Conservation (phyloP, 371 early-diverging fungal species). For the Circinella umbellata region DNA sequence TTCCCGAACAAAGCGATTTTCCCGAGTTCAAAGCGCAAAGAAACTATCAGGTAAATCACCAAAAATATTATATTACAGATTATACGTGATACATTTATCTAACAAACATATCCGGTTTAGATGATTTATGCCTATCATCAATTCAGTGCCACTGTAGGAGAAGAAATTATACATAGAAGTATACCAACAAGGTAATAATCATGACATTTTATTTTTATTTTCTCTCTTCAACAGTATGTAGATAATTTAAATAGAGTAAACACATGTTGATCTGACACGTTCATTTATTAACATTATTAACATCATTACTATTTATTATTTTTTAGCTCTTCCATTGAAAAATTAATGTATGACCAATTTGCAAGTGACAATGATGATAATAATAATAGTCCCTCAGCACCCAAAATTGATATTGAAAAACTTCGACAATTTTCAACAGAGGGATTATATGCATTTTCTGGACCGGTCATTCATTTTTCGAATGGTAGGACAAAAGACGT, state of each 20-base stretch:
- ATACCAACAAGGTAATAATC: conserved; percentile 59
- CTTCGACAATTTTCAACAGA: conserved; percentile 33
- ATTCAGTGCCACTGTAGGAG: conserved; percentile 57
- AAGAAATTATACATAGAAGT: conserved; percentile 58
- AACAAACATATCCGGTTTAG: conserved; percentile 22
- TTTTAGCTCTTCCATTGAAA: conserved; percentile 61
- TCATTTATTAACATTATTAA: no score
- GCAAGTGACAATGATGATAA: conserved; percentile 12
- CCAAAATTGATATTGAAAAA: conserved; percentile 26
- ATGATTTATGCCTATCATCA: conserved; percentile 68
- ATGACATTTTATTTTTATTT: no score
- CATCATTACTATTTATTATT: no score
- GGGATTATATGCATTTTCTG: conserved; percentile 19
- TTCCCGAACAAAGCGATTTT: conserved; percentile 17
- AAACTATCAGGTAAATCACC: conserved; percentile 42
- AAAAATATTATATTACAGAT: no score
- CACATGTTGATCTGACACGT: no score
- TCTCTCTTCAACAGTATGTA: no score
- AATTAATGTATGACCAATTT: conserved; percentile 54
- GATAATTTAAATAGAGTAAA: no score
- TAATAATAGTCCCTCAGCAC: background rate
- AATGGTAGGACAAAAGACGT: conserved; percentile 10
- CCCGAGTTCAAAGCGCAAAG: conserved; percentile 41
- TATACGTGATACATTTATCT: no score
- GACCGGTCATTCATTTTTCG: conserved; percentile 7